Percentiles rank a stretch among this genome's conserved stretches.
Conservation (phyloP, 345 rosid species). For the Murraya koenigii region DNA sequence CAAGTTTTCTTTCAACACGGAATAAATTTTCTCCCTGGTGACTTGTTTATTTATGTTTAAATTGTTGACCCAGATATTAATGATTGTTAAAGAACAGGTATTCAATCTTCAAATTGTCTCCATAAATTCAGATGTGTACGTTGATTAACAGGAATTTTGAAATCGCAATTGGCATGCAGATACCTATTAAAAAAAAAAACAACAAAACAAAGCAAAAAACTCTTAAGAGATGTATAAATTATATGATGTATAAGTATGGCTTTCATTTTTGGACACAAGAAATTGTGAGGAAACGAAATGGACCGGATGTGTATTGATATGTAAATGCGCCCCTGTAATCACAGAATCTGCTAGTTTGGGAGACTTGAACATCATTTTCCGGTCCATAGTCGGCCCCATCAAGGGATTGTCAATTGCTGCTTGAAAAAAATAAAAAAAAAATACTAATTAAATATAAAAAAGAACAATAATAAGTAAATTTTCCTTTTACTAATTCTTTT, state of each 20-base stretch:
- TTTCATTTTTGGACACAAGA: not conserved
- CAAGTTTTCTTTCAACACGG: not conserved
- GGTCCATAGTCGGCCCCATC: not conserved
- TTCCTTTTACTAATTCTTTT: no score
- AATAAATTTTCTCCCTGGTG: not conserved
- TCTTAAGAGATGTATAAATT: no score
- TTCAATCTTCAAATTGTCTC: not conserved
- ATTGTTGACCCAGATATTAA: no score
- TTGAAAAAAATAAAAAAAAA: no score
- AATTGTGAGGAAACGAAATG: not conserved
- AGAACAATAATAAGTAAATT: no score
- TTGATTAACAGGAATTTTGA: not conserved
- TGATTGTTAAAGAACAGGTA: not conserved
- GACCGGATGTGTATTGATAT: not conserved
- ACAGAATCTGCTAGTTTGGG: not conserved
- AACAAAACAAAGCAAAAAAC: no score
- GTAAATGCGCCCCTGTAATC: accelerated
- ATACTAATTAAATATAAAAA: no score
- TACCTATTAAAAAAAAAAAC: no score
- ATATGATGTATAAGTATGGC: not conserved
- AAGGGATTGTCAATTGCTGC: not conserved
- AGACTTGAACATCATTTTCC: not conserved
- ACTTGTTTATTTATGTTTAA: not conserved
- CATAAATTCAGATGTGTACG: not conserved
- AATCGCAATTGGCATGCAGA: not conserved